These are phyloP conservation scores for Arthroderma sp. DNA, from an alignment of 2,329 filamentous ascomycete genomes.

Conservation along the genomic window DNA sequence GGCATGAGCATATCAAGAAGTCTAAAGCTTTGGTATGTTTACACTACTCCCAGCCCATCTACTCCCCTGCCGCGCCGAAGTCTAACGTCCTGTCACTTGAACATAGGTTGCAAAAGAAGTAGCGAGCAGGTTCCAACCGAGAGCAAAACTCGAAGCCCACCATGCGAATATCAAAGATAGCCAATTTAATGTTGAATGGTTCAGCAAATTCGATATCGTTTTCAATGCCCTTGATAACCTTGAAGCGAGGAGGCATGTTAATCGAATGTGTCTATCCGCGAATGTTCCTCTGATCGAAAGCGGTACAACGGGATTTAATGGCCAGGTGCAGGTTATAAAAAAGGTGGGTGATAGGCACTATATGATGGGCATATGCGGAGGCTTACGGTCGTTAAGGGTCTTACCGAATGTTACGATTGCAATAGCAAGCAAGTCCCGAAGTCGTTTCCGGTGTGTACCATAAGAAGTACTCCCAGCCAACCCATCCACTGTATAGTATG, in stretches of 20 bases:
- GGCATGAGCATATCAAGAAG: conserved; percentile 95
- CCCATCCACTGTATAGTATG: conserved; percentile 98
- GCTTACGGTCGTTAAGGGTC: conserved; percentile 36
- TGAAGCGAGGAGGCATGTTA: conserved; percentile 85
- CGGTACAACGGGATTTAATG: conserved; percentile 94
- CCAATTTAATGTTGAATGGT: conserved; percentile 80
- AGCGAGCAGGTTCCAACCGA: conserved; percentile 78
- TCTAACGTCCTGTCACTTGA: conserved; percentile 10
- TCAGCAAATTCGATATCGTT: conserved; percentile 65
- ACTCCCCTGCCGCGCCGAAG: conserved; percentile 10
- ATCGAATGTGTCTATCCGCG: conserved; percentile 90
- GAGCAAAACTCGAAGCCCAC: conserved; percentile 72
- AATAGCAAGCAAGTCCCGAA: conserved; percentile 80
- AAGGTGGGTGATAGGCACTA: conserved; percentile 37
- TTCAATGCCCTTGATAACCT: conserved; percentile 97
- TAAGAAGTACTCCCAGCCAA: conserved; percentile 88
- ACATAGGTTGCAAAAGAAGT: conserved; percentile 78
- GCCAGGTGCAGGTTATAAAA: conserved; percentile 93
- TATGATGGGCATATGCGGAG: neutral
- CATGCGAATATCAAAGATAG: conserved; percentile 91
- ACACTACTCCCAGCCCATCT: conserved; percentile 3
- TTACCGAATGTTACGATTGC: conserved; percentile 95
- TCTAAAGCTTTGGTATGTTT: conserved; percentile 71
- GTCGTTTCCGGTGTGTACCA: conserved; percentile 90
- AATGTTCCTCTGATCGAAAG: conserved; percentile 87